These are phyloP conservation scores for Coprinellus aureogranulatus DNA, from an alignment of 768 basidiomycete species.

Conservation along the genomic window DNA sequence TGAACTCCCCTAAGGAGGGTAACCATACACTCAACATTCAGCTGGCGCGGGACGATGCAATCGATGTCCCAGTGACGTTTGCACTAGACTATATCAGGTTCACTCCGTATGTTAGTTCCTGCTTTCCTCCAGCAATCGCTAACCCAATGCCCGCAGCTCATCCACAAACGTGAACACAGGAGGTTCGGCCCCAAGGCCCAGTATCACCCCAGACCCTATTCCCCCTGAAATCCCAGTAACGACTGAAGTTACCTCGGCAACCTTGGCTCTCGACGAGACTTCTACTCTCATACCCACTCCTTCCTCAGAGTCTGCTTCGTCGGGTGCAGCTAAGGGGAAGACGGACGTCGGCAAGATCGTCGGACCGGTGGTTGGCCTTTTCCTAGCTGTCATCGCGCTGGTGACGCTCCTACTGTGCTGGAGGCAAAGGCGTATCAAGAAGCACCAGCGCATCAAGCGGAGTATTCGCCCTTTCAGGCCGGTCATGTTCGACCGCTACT, in stretches of 20 bases:
- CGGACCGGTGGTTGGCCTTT: not conserved
- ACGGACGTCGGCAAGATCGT: not conserved
- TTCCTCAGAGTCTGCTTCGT: not conserved
- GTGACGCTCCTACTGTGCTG: not conserved
- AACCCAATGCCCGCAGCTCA: not conserved
- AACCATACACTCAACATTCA: constrained; percentile 12
- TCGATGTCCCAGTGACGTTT: constrained; percentile 5
- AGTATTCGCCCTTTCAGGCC: not conserved
- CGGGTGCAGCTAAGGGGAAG: not conserved
- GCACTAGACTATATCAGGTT: constrained; percentile 12
- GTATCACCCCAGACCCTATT: not conserved
- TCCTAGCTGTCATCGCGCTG: not conserved
- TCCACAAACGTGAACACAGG: not conserved
- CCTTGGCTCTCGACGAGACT: not conserved
- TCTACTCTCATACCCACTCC: not conserved
- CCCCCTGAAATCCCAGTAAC: not conserved
- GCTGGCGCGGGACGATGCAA: not conserved
- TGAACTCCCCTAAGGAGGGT: not conserved
- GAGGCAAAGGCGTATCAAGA: constrained; percentile 1
- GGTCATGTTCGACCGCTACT: not conserved
- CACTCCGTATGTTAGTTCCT: not conserved
- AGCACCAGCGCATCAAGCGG: not conserved
- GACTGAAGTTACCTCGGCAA: not conserved
- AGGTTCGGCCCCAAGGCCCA: not conserved
- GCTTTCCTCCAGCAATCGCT: not conserved